phyloP scores from a whole-genome alignment of 2,329 filamentous ascomycete species.

The Ceratocystiopsis sp. region DNA sequence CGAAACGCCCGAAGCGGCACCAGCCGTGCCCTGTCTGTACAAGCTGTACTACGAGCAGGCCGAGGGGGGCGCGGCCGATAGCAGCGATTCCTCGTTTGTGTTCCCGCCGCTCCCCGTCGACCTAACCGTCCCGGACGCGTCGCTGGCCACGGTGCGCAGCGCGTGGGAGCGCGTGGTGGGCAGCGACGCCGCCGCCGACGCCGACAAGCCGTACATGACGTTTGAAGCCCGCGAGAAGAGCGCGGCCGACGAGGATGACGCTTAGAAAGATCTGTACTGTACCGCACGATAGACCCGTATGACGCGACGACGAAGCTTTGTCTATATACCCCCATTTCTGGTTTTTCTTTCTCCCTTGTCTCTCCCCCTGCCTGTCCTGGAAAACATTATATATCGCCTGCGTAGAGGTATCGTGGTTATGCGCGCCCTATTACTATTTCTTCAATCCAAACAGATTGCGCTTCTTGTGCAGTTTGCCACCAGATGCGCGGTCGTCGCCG shows the following conservation, averaged over 20 bases:
- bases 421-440: constrained; percentile 9
- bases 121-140: constrained; percentile 56
- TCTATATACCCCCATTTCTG: no score
- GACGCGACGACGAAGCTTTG: no score
- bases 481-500: constrained; percentile 6
- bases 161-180: constrained; percentile 53
- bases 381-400: no score
- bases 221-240: constrained; percentile 59
- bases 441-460: constrained; percentile 18
- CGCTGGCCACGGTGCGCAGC: constrained; percentile 47
- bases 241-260: constrained; percentile 36
- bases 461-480: constrained; percentile 24
- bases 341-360: no score
- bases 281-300: no score
- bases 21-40: constrained; percentile 24
- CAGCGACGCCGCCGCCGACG: constrained; percentile 21
- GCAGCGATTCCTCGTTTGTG: constrained; percentile 22
- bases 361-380: no score
- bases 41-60: constrained; percentile 39
- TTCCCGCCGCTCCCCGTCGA: constrained; percentile 45
- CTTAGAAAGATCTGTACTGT: no score
- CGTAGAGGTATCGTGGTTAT: no score
- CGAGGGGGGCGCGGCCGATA: constrained; percentile 10
- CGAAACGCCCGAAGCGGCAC: background rate
- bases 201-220: constrained; percentile 54